Evolutionary conservation across 192 early-diverging fungal species (phyloP).

Genomic region (Mortierella claussenii): DNA sequence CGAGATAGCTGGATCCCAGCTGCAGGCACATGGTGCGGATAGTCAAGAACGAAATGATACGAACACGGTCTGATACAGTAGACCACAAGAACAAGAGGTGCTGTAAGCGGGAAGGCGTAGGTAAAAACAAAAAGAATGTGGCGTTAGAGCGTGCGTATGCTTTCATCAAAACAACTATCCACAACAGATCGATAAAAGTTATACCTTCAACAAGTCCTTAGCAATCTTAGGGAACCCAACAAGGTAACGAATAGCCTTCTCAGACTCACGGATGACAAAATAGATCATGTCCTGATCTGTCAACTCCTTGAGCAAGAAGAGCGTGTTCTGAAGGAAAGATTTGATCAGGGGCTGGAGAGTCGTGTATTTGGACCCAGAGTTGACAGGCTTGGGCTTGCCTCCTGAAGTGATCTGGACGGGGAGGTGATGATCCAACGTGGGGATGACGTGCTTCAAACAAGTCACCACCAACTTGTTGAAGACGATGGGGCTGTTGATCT

Average conservation of each 20-base stretch:
- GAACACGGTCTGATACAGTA: conserved; percentile 59
- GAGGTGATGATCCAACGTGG: conserved; percentile 77
- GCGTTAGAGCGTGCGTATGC: background rate
- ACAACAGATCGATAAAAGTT: too few species aligned
- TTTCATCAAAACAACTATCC: background rate
- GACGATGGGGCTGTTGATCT: conserved; percentile 73
- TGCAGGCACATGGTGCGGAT: conserved; percentile 71
- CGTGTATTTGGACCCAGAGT: conserved; percentile 72
- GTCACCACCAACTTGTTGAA: conserved; percentile 87
- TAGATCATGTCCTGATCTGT: conserved; percentile 87
- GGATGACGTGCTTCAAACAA: conserved; percentile 74
- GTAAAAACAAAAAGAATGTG: background rate
- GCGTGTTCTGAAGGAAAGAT: conserved; percentile 79
- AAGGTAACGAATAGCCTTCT: conserved; percentile 79
- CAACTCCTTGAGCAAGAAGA: conserved; percentile 83
- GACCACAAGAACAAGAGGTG: conserved; percentile 73
- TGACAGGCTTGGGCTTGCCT: conserved; percentile 51
- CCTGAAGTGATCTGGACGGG: conserved; percentile 28
- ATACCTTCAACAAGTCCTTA: conserved; percentile 85
- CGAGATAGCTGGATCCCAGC: conserved; percentile 31
- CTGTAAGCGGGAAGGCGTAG: conserved; percentile 24
- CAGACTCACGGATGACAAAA: conserved; percentile 85
- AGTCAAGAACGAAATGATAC: conserved; percentile 85
- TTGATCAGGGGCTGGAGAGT: conserved; percentile 81
- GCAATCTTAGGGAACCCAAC: conserved; percentile 82